These are phyloP conservation scores for Penicillium cosmopolitanum DNA, from an alignment of 495 filamentous ascomycete genomes.

Conservation along the genomic window DNA sequence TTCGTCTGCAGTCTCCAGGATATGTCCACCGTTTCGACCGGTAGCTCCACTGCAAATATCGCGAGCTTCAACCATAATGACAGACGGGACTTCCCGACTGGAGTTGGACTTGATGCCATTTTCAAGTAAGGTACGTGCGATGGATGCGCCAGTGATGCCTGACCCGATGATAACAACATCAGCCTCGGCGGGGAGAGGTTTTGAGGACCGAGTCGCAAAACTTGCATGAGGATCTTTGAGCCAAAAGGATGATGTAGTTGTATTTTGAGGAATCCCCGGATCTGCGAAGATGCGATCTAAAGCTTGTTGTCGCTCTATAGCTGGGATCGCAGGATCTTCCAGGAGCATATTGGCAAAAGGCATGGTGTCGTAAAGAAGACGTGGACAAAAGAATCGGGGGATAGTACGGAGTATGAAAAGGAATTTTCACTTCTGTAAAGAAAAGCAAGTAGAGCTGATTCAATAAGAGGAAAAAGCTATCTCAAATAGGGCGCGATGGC, in stretches of 20 bases:
- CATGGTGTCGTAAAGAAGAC: conserved; percentile 22
- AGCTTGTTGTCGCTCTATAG: conserved; percentile 26
- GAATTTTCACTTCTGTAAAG: not conserved
- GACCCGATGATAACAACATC: conserved; percentile 75
- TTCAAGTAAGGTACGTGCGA: conserved; percentile 63
- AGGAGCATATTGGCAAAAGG: conserved; percentile 27
- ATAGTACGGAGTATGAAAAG: not conserved
- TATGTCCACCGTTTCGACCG: conserved; percentile 58
- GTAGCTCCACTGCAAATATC: conserved; percentile 82
- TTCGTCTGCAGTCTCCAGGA: conserved; percentile 33
- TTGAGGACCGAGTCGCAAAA: conserved; percentile 62
- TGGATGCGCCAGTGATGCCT: conserved; percentile 71
- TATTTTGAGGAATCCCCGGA: conserved; percentile 38
- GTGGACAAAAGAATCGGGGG: too few relatives aligned
- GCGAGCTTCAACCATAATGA: conserved; percentile 79
- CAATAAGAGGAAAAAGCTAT: conserved; percentile 1
- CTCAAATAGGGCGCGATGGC: not conserved
- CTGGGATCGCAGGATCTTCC: conserved; percentile 22
- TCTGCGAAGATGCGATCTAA: conserved; percentile 31
- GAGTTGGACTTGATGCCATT: conserved; percentile 24
- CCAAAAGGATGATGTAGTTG: conserved; percentile 76
- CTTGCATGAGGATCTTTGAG: conserved; percentile 57
- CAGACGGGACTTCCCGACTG: conserved; percentile 33
- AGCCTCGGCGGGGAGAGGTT: conserved; percentile 56
- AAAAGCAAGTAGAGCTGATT: not conserved